Evolutionary conservation across 257 asterid species (phyloP), one percentile per base, ranked within the genome.

Genomic region (Ballota nigra): DNA sequence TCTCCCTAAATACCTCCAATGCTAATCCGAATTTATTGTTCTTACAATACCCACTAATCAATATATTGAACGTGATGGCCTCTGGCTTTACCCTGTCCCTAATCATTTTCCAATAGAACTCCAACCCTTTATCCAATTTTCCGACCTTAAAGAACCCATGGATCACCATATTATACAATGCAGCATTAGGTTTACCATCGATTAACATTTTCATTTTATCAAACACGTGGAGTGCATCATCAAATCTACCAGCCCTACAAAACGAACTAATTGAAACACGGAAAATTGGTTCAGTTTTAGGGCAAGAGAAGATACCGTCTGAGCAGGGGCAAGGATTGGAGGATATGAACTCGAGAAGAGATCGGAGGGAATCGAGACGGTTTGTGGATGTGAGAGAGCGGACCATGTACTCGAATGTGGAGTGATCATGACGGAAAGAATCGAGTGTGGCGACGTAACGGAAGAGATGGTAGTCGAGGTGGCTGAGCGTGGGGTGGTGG

Each of bases 261-360:
- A 84, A 87, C 5, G 96, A 84, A 66, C 77, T 71, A 31, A 91
- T 80, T 10, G 91, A 87, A 51, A 86, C 86, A 20, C 95, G 89
- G 73, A 89, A 92, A 12, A 89, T 86, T 9, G 85, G 78, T 77
- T 92, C 97, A 1, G 77, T 92, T 73, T 68, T 77, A 26, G 96
- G 87, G 77, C 99, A 92, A 36, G 92, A 88, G 72, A 95, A 95
- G 33, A 95, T 92, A 69, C 96, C 96, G 33, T 89, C 92, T n/a
- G 97, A 81, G 72, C 98, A 94, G 0, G 99, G 97, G 84, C 98
- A 94, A 19, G 99, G 97, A 57, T 85, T 88, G 80, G 97, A 72
- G 68, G 89, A 86, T 26, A 91, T 83, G 86, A 89, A 94, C 31
- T 81, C 87, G 33, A 94, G 85, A 31, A 91, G 88, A 22, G 82